Base-by-base conservation (phyloP, 305 asterid genomes). In the Fraxinus sp. region DNA sequence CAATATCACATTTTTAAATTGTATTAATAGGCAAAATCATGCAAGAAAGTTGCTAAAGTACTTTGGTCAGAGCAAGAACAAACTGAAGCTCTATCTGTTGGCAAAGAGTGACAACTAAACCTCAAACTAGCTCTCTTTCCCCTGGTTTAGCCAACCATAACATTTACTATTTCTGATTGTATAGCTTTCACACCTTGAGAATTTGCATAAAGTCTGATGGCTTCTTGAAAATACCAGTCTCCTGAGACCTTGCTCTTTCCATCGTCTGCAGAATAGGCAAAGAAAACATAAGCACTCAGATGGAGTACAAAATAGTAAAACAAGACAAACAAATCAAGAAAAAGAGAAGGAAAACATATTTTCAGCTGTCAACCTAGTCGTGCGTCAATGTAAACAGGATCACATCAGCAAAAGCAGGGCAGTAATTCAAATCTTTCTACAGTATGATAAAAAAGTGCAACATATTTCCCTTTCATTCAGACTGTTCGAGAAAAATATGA, bases 231-330 rank as follows among this genome's bases (percentile, higher is more conserved):
- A 93, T 90, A 81, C 98, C 96, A 80, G 90, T 91, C 83, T 96
- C 99, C 88, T 89, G 97, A 80, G 91, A 93, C 86, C 98, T 91
- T 80, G 97, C 97, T 84, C 98, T 94, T 80, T 96, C 98, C 99
- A 96, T 94, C 80, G 98, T 92, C 98, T 94, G 85, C 79, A 86
- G 7, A 39, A 39, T 39, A 39, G 0, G 1, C 1, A 8, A 44
- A 57, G 8, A 62, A 46, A 32, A 46, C 35, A 75, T 79, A 78
- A 24, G 71, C 49, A 64, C 66, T 75, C 44, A 66, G 24, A 82
- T 3, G 4, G 71, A 22, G 22, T 10, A 79, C 78, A 72, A 72
- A 80, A 22, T 59, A 36, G 28, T 68, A 35, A 73, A 35, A 78
- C 80, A 77, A 68, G 73, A 79, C 37, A n/a, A 52, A 7, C 3